Base-by-base conservation (phyloP, 176 grass and related monocot species). In the Juncus inflexus region DNA sequence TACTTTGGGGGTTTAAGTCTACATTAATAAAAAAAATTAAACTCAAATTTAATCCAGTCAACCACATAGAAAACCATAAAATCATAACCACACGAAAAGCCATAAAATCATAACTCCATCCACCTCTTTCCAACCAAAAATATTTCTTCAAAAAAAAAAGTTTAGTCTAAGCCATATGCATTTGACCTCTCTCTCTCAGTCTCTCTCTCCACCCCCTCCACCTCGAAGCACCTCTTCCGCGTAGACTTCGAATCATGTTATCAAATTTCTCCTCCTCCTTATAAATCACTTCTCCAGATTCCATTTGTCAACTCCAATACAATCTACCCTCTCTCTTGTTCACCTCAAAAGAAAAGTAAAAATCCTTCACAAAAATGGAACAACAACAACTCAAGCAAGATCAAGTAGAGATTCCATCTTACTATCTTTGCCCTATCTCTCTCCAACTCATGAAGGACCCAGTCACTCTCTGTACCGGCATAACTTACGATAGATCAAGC, bases 361-460 rank as follows among this genome's bases (percentile, higher is more conserved):
- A 67, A 19, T 50, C 37, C 65, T 52, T 11, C 12, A 60, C 61
- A 61, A 15, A 58, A 28, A 75, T 61, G 72, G 72, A 64, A 52
- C 58, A 63, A 6, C 42, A 9, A 16, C 12, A 36, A 8, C 67
- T 3, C 75, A 28, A 28, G 19, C 59, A 84, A 83, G 70, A 28
- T 61, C 62, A 10, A 42, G 65, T 77, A 16, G 87, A 96, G 74
- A 75, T 92, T 53, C 94, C 94, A 9, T 77, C 83, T 52, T 91
- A 92, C 65, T 99, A 89, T 74, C 77, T 99, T 37, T 99, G 94
- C 76, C 94, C 94, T 35, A 99, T 99, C 47, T 99, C 94, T 42
- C 80, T 99, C 55, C 73, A 99, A 49, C 70, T 99, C 50, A 99
- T 99, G 94, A 63, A 78, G 38, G 94, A 99, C 58, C 94, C 94